Evolutionary conservation across 2,329 filamentous ascomycete species (phyloP), one percentile per base, ranked within the genome.

Genomic region (Fusarium irregulare): DNA sequence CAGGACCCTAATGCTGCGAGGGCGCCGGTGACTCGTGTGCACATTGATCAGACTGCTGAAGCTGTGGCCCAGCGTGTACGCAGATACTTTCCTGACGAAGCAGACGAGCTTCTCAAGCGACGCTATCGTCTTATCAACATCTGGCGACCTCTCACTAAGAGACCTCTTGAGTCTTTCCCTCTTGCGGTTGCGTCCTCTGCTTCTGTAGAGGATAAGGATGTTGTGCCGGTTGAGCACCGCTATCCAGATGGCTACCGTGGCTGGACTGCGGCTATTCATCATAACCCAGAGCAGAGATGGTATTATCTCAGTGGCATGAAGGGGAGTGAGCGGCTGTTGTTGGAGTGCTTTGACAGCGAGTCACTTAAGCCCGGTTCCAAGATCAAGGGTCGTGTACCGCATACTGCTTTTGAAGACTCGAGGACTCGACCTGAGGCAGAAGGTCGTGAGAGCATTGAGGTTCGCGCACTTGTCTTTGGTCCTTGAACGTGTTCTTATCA

Each of bases 81-180:
- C 16, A 82, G 86, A 3, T 93, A 94, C 78, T 83, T 93, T 57
- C 81, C 87, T 3, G 86, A 86, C 12, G 91, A 94, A 66, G 92
- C 92, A 0, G 89, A 91, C 6, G 76, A 80, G 58, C 82, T 95
- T 0, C 86, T 95, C 2, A 77, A 84, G 62, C 88, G 86, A 4
- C 89, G 93, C 4, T 94, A 93, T 79, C 88, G 93, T 64, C 93
- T 97, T 75, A 88, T 97, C 78, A 97, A 97, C 72, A 91, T 97
- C 49, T 97, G 94, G 94, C 86, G 92, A 0, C 89, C 90, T 18
- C 80, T 88, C 11, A 87, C 86, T 79, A 78, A 80, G 71, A 82
- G 83, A 37, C 88, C 90, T 4, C 85, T 92, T 9, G 88, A 89
- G 60, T 86, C 91, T 46, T 88, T 85, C 72, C 92, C 92, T 2